These are phyloP conservation scores for Saccharomycopsis oosterbeekiorum DNA, from an alignment of 805 yeast species.

Conservation along the genomic window DNA sequence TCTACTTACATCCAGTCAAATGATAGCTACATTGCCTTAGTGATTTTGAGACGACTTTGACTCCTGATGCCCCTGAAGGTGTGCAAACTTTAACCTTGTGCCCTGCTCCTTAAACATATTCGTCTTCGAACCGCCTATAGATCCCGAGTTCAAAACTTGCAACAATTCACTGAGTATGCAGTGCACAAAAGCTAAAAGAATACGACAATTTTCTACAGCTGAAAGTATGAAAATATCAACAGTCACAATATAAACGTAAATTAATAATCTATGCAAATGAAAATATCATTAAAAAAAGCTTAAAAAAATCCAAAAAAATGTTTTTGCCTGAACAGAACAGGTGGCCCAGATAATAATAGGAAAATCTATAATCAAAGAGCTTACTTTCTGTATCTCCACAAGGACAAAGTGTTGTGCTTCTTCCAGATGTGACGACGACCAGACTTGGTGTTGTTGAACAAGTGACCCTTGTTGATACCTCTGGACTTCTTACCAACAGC, in stretches of 20 bases:
- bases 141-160: too few relatives aligned
- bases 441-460: slow-evolving; percentile 93
- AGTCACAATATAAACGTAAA: not conserved
- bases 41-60: too few relatives aligned
- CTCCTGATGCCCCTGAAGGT: too few relatives aligned
- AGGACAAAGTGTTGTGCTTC: slow-evolving; percentile 94
- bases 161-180: too few relatives aligned
- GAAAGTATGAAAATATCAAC: too few relatives aligned
- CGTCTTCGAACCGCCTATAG: too few relatives aligned
- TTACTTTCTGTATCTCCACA: slow-evolving; percentile 98
- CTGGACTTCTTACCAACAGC: slow-evolving; percentile 97
- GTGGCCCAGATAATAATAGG: not conserved
- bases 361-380: not conserved
- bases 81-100: too few relatives aligned
- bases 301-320: not conserved
- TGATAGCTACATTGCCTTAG: too few relatives aligned
- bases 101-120: too few relatives aligned
- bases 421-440: slow-evolving; percentile 99
- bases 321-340: not conserved
- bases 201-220: not conserved
- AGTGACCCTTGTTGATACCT: slow-evolving; percentile 99
- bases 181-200: too few relatives aligned
- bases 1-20: too few relatives aligned
- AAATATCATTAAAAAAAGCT: too few relatives aligned
- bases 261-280: not conserved